A percentile compares a stretch with the other conserved stretches of the same genome.
Conservation (phyloP, 2,329 filamentous ascomycete genomes). For the Exophiala bonariae region DNA sequence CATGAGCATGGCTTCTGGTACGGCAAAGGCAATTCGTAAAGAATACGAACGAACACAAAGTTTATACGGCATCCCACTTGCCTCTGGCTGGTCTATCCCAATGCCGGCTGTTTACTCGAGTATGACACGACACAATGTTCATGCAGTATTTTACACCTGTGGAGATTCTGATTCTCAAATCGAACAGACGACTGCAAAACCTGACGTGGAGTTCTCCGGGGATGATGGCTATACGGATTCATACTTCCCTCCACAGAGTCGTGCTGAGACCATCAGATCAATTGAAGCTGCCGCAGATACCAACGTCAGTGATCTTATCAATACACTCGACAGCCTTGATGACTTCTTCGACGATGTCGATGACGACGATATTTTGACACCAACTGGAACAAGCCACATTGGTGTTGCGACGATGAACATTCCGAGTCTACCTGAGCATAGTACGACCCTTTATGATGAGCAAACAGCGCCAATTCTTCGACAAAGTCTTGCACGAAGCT, state of each 20-base stretch:
- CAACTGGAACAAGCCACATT: constrained; percentile 38
- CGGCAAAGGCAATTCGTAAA: constrained; percentile 81
- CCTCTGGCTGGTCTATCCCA: constrained; percentile 93
- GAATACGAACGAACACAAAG: constrained; percentile 94
- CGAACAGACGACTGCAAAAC: constrained; percentile 66
- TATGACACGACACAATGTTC: constrained; percentile 84
- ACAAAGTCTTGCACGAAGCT: constrained; percentile 72
- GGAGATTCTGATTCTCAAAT: constrained; percentile 65
- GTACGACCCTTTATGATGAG: constrained; percentile 85
- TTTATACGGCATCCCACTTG: constrained; percentile 93
- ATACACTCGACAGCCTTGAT: constrained; percentile 75
- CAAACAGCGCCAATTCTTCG: constrained; percentile 88
- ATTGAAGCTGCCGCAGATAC: constrained; percentile 65
- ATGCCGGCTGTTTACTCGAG: constrained; percentile 87
- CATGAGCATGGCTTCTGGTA: constrained; percentile 95
- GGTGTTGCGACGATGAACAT: constrained; percentile 51
- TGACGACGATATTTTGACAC: constrained; percentile 28
- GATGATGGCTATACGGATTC: constrained; percentile 81
- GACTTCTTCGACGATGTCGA: constrained; percentile 79
- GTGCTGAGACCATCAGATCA: constrained; percentile 90
- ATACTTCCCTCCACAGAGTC: constrained; percentile 69
- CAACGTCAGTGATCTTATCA: constrained; percentile 79
- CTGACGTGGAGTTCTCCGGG: constrained; percentile 87
- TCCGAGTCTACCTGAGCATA: constrained; percentile 65
- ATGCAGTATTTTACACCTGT: constrained; percentile 94